Percentiles rank a stretch among this genome's conserved stretches.
Evolutionary conservation across 441 rosid genomes (phyloP).

Genomic region (Pelargonium citronellum): DNA sequence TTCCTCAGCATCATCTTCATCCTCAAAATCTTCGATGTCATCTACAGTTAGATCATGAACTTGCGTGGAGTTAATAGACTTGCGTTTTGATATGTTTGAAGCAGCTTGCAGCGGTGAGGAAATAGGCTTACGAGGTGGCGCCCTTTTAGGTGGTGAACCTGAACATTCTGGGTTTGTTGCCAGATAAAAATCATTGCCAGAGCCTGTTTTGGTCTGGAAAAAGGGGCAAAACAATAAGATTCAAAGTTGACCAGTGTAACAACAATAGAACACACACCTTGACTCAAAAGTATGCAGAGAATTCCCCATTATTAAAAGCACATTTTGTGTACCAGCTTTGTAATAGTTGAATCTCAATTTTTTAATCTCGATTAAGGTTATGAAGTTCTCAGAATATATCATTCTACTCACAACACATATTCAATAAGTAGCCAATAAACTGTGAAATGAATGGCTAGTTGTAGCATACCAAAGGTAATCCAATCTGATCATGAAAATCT

Average conservation of each 20-base stretch:
- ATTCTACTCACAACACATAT: too few species aligned
- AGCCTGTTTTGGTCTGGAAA: conserved; percentile 58
- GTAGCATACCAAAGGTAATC: conserved; percentile 71
- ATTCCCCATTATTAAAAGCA: too few species aligned
- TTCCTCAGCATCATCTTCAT: conserved; percentile 60
- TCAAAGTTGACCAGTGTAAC: too few species aligned
- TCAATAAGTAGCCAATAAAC: too few species aligned
- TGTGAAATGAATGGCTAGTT: background rate
- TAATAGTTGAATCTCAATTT: too few species aligned
- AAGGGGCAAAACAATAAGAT: too few species aligned
- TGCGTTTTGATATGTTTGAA: conserved; percentile 29
- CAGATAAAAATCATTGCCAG: conserved; percentile 81
- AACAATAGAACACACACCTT: too few species aligned
- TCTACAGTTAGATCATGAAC: conserved; percentile 86
- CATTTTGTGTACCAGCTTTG: too few species aligned
- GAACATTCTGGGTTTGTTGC: conserved; percentile 72
- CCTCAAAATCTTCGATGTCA: conserved; percentile 96
- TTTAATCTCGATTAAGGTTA: too few species aligned
- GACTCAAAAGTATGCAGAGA: too few species aligned
- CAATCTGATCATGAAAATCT: conserved; percentile 81
- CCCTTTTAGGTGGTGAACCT: conserved; percentile 91
- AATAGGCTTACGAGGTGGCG: conserved; percentile 63
- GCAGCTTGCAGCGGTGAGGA: conserved; percentile 30
- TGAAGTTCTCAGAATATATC: too few species aligned
- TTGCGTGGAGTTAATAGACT: conserved; percentile 34